Evolutionary conservation across 73 alveolate genomes (phyloP).

Genomic region (Paraurostyla sp.): DNA sequence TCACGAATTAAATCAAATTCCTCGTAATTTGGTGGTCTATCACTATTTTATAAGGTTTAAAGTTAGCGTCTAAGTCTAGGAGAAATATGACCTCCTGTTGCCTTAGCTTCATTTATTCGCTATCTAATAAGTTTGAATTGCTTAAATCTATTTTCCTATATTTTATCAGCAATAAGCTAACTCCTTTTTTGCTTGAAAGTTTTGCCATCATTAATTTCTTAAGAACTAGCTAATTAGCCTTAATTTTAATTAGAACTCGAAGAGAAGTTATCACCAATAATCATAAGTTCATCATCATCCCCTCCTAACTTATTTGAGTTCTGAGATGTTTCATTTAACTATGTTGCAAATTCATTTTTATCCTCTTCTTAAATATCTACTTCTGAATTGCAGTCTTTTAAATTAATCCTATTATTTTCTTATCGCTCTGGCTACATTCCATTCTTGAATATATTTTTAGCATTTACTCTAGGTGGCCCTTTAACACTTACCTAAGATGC

Average conservation of each 20-base stretch:
- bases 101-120: background rate
- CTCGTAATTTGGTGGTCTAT: background rate
- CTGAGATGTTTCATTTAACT: background rate
- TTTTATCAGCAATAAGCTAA: background rate
- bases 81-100: background rate
- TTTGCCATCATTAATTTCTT: too few relatives aligned
- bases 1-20: background rate
- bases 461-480: too few relatives aligned
- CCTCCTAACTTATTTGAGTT: background rate
- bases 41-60: background rate
- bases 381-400: too few relatives aligned
- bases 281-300: conserved; percentile 13
- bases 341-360: background rate
- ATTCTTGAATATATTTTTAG: too few relatives aligned
- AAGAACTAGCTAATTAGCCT: too few relatives aligned
- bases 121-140: background rate
- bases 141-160: background rate
- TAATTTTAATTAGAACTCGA: too few relatives aligned
- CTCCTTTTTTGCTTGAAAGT: background rate
- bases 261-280: background rate
- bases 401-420: too few relatives aligned
- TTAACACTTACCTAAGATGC: too few relatives aligned
- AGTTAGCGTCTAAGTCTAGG: background rate
- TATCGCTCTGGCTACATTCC: too few relatives aligned
- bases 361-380: background rate